Evolutionary conservation across 345 rosid species (phyloP), one percentile per base, ranked within the genome.

Genomic region (Salix purpurea): DNA sequence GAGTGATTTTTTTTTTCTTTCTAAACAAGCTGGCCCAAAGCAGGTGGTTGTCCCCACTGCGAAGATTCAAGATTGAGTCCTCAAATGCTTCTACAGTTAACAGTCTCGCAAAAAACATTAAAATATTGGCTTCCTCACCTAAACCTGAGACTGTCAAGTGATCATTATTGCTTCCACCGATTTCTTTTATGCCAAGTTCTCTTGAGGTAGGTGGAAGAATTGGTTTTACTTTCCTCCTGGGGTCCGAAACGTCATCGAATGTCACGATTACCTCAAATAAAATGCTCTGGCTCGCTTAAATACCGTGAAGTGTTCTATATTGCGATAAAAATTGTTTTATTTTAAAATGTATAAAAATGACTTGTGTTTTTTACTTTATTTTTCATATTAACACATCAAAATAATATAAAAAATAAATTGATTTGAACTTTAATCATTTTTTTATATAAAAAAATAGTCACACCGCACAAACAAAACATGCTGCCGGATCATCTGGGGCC

Each of bases 91-190:
- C 65, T 6, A 60, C 79, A 76, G 80, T 76, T 4, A 37, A 6
- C 34, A 13, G 16, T 28, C 26, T 62, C 11, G 0, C 1, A 24
- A 42, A 30, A 19, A 32, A 42, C 64, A 30, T 34, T 4, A 80
- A 78, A 39, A 0, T 28, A 24, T 46, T 32, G 50, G 21, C 3
- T 44, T 5, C 7, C 54, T 77, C 72, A 72, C 86, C 86, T 65
- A 84, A 81, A 72, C 73, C 36, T 2, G 2, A 54, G 70, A 61
- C 62, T 75, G 71, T 84, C 82, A 61, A 14, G 40, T 21, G 71
- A 37, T 15, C 46, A 32, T 42, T 48, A 26, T 40, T 69, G 70
- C 73, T n/a, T n/a, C 65, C 67, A 58, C 76, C 71, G 48, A 36
- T 77, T 4, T 16, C 18, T 26, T 65, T 83, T 77, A 70, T 74